phyloP scores from a whole-genome alignment of 2,329 filamentous ascomycete genomes.

The Dryadomyces sulphureus region DNA sequence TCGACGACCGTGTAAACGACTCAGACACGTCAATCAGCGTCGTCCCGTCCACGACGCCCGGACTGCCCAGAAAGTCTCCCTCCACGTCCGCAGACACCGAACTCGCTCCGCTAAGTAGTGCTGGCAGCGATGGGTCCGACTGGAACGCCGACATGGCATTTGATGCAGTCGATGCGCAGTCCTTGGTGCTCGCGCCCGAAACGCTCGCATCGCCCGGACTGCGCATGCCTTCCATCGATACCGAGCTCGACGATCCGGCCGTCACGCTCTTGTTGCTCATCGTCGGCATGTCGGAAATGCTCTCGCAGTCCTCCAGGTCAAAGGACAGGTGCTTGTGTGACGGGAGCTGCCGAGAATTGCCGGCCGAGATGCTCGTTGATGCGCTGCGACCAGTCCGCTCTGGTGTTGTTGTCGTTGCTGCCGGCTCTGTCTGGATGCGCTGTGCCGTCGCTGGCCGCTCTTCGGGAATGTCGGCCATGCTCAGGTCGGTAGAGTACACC shows the following conservation, averaged over 20 bases:
- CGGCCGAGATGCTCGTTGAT: neutral
- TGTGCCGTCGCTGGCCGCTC: constrained; percentile 24
- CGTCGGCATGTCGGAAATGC: neutral
- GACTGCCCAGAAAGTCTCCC: constrained; percentile 39
- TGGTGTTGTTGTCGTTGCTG: constrained; percentile 6
- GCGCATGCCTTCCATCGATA: constrained; percentile 28
- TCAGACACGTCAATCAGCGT: constrained; percentile 36
- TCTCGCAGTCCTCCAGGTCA: neutral
- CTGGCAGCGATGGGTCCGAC: constrained; percentile 49
- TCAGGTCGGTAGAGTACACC: no score
- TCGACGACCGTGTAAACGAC: constrained; percentile 37
- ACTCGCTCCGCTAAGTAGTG: constrained; percentile 47
- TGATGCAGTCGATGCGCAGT: constrained; percentile 20
- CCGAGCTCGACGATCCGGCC: constrained; percentile 34
- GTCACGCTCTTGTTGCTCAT: constrained; percentile 22
- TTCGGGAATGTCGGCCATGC: neutral
- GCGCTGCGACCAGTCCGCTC: neutral
- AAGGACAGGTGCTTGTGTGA: neutral
- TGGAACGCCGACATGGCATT: constrained; percentile 39
- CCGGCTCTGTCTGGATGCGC: constrained; percentile 21
- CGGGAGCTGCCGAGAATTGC: neutral
- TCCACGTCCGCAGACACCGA: constrained; percentile 50
- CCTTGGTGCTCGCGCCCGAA: neutral
- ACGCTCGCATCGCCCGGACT: constrained; percentile 33
- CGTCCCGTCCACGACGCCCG: constrained; percentile 28